Conservation (phyloP, 2,329 filamentous ascomycete genomes). For the Microascus cirrosus region DNA sequence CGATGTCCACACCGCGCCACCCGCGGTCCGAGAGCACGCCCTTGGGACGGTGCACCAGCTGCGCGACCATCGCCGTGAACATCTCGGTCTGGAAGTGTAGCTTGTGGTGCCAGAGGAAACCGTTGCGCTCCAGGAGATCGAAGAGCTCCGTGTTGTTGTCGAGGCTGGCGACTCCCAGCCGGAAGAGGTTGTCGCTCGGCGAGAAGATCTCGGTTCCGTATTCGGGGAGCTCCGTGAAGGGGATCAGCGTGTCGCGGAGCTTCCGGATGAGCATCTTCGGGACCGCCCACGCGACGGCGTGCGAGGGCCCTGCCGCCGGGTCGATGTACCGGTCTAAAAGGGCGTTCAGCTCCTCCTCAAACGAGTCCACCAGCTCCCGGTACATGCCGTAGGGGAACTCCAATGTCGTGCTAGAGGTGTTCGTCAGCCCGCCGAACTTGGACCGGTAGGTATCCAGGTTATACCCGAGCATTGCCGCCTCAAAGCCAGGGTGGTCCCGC, state of each 20-base stretch:
- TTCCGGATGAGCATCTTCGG: slow-evolving; percentile 37
- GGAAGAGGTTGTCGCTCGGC: slow-evolving; percentile 43
- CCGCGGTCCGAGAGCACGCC: slow-evolving; percentile 41
- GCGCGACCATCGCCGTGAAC: slow-evolving; percentile 42
- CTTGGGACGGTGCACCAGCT: slow-evolving; percentile 35
- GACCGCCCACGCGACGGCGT: slow-evolving; percentile 36
- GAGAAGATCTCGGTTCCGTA: slow-evolving; percentile 37
- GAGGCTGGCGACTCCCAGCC: slow-evolving; percentile 34
- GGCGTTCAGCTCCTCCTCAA: slow-evolving; percentile 30
- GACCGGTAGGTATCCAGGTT: slow-evolving; percentile 19
- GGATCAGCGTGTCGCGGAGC: slow-evolving; percentile 33
- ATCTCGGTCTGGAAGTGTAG: slow-evolving; percentile 45
- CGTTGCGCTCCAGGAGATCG: slow-evolving; percentile 25
- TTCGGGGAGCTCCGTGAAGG: slow-evolving; percentile 33
- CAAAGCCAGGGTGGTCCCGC: slow-evolving; percentile 30
- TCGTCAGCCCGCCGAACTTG: slow-evolving; percentile 11
- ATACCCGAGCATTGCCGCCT: slow-evolving; percentile 35
- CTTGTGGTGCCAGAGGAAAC: slow-evolving; percentile 45
- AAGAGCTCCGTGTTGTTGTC: slow-evolving; percentile 36
- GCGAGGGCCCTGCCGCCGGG: slow-evolving; percentile 37
- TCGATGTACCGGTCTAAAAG: slow-evolving; percentile 40
- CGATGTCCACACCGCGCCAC: slow-evolving; percentile 34
- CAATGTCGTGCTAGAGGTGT: background rate
- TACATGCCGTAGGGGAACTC: slow-evolving; percentile 11
- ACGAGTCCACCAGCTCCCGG: slow-evolving; percentile 20